Evolutionary conservation across 495 filamentous ascomycete species (phyloP).

Genomic region (Lasiosphaeria miniovina): DNA sequence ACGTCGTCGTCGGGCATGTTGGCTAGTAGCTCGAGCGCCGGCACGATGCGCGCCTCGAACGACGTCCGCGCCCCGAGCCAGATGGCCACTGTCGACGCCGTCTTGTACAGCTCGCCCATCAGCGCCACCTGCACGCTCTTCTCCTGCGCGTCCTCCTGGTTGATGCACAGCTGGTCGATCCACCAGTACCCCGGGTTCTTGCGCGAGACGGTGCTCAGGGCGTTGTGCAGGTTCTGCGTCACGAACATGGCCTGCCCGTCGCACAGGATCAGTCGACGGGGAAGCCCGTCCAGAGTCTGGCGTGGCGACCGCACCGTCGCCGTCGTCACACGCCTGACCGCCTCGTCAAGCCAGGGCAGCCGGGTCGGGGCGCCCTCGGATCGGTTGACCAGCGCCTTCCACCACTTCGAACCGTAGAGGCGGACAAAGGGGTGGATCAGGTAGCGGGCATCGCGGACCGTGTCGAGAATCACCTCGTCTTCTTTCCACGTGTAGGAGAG

Average conservation of each 20-base stretch:
- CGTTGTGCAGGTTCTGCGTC: slow-evolving; percentile 18
- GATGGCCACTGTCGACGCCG: slow-evolving; percentile 14
- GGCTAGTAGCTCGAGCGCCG: background rate
- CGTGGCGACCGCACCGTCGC: background rate
- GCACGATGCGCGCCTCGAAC: background rate
- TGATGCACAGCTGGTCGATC: slow-evolving; percentile 23
- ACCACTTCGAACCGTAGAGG: background rate
- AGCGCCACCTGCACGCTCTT: slow-evolving; percentile 20
- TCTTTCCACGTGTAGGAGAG: background rate
- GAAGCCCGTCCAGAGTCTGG: background rate
- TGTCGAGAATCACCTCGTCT: background rate
- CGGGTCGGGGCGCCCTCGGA: background rate
- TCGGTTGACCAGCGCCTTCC: background rate
- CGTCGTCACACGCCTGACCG: background rate
- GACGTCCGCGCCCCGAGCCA: slow-evolving; percentile 18
- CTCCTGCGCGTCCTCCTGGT: slow-evolving; percentile 18
- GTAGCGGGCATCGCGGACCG: background rate
- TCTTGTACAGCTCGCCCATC: slow-evolving; percentile 17
- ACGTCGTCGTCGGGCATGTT: background rate
- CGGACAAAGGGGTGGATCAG: background rate
- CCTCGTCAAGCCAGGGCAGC: background rate
- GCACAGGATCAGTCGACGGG: slow-evolving; percentile 12
- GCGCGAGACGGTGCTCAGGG: slow-evolving; percentile 9
- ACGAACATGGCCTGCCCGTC: slow-evolving; percentile 17
- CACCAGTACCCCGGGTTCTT: slow-evolving; percentile 10